Evolutionary conservation across 768 basidiomycete species (phyloP), one percentile per base, ranked within the genome.

Genomic region (Calocybe gangraenosa): DNA sequence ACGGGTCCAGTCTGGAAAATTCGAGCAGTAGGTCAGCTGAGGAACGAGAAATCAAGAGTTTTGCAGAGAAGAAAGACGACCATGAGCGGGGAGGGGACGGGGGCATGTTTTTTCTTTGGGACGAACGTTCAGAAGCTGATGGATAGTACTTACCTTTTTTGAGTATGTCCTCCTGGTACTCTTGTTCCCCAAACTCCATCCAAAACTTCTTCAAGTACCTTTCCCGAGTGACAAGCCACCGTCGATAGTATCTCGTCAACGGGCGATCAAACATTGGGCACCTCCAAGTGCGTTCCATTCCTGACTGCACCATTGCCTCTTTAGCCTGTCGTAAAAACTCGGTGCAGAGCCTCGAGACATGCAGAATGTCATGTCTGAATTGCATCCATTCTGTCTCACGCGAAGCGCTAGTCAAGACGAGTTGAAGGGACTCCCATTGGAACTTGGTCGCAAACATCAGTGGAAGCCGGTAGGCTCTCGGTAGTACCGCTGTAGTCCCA

Each of bases 381-480:
- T 64, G 58, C 0, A 62, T 58, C 74, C 74, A 75, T 46, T 75
- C 73, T 30, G 54, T 52, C 18, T 60, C 54, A 2, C 63, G 58
- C 18, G 60, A 53, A 19, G 46, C 46, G 3, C 68, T 64, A 5
- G 65, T 66, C 40, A 73, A 48, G 9, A 74, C 69, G 21, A 75
- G 63, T 44, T 63, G 51, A 3, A 74, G 50, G 10, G 63, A 65
- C 47, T 67, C 67, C 71, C 71, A 75, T 42, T 65, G 64, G 46
- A 70, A 74, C 42, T 68, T 68, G 30, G 69, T 69, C 17, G 69
- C 62, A 55, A 72, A 75, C 62, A 75, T 64, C 14, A 75, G 53
- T 0, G 74, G 72, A 14, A 72, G 53, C 1, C 74, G 61, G 49
- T 75, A 75, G 8, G 57, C 64, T 6, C 66, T 53, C 9, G 73